Percentiles rank a stretch among this genome's conserved stretches.
Conservation (phyloP, 192 early-diverging fungal species). For the Powellomyces hirtus region DNA sequence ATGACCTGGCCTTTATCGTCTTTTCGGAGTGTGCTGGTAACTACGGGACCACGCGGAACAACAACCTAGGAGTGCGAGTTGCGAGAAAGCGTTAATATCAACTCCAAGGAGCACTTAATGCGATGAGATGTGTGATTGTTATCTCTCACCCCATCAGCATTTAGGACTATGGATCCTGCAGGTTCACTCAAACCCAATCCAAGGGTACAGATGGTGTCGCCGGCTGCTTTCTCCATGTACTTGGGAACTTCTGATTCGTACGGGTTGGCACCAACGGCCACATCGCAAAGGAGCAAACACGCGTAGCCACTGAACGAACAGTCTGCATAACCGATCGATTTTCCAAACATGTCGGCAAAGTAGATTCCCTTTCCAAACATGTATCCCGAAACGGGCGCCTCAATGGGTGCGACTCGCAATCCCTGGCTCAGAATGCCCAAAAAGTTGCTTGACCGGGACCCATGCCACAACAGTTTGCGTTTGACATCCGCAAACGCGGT, state of each 20-base stretch:
- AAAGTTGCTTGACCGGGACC: conserved; percentile 53
- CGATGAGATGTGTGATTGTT: too few relatives aligned
- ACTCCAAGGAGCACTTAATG: too few relatives aligned
- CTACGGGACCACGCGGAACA: conserved; percentile 25
- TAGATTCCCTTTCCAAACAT: conserved; percentile 81
- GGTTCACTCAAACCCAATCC: conserved; percentile 28
- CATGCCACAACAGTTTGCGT: conserved; percentile 39
- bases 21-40: background rate
- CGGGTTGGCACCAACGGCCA: conserved; percentile 53
- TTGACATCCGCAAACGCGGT: conserved; percentile 31
- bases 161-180: background rate
- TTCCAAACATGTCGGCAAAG: conserved; percentile 76
- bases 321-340: conserved; percentile 67
- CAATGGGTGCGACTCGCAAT: conserved; percentile 64
- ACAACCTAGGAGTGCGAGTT: too few relatives aligned
- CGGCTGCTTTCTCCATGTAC: conserved; percentile 17
- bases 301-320: conserved; percentile 21
- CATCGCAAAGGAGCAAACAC: conserved; percentile 70
- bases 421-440: conserved; percentile 70
- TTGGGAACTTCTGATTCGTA: conserved; percentile 23
- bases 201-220: conserved; percentile 20
- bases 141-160: conserved; percentile 23
- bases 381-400: conserved; percentile 63
- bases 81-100: too few relatives aligned
- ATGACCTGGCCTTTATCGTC: conserved; percentile 8